Conservation (phyloP, 768 basidiomycete species). For the Lentinula sp. region DNA sequence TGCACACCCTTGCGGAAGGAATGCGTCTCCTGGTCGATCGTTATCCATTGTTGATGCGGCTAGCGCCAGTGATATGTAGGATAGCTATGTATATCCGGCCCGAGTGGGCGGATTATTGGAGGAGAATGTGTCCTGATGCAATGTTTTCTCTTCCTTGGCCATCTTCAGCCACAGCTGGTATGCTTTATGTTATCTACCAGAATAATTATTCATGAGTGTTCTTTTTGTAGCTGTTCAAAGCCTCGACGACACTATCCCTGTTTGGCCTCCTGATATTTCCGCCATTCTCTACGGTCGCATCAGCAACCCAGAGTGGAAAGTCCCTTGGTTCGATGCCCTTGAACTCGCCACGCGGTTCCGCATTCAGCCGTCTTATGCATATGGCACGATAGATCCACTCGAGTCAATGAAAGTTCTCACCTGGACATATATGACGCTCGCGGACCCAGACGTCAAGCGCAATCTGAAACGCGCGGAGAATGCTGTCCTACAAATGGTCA, state of each 20-base stretch:
- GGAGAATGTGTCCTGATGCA: slow-evolving; percentile 64
- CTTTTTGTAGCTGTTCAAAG: slow-evolving; percentile 31
- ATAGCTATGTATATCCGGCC: slow-evolving; percentile 62
- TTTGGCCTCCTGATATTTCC: slow-evolving; percentile 75
- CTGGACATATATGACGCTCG: slow-evolving; percentile 50
- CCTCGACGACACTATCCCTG: slow-evolving; percentile 64
- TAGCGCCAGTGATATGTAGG: slow-evolving; percentile 60
- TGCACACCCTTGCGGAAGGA: slow-evolving; percentile 78
- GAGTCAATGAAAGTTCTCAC: slow-evolving; percentile 47
- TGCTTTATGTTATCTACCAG: slow-evolving; percentile 12
- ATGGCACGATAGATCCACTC: slow-evolving; percentile 58
- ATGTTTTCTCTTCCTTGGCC: slow-evolving; percentile 49
- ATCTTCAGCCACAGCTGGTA: slow-evolving; percentile 35
- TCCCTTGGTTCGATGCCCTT: slow-evolving; percentile 44
- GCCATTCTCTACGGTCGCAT: slow-evolving; percentile 56
- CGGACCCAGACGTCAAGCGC: slow-evolving; percentile 44
- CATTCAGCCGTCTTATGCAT: slow-evolving; percentile 51
- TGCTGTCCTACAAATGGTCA: slow-evolving; percentile 52
- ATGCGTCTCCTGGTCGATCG: slow-evolving; percentile 52
- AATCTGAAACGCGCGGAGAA: slow-evolving; percentile 63
- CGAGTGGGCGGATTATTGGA: slow-evolving; percentile 95
- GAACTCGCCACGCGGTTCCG: slow-evolving; percentile 43
- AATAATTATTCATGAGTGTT: background rate
- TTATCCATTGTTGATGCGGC: slow-evolving; percentile 46
- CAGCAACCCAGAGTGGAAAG: slow-evolving; percentile 65